Percentiles rank a stretch among this genome's conserved stretches.
Conservation (phyloP, 163 green algal genomes). For the Volvox carteri region DNA sequence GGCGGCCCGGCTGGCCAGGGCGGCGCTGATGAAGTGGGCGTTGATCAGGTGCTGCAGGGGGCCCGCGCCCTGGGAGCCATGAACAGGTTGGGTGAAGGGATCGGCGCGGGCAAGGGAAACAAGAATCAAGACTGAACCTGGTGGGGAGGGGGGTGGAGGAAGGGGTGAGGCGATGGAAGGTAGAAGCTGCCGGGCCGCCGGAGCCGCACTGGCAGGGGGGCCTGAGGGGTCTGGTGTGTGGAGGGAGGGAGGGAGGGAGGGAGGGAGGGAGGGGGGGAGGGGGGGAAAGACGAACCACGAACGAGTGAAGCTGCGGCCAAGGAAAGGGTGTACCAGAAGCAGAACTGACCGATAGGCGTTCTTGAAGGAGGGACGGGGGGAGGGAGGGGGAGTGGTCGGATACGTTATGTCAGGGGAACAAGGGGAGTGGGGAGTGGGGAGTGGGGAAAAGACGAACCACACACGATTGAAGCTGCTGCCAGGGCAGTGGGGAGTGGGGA, state of each 20-base stretch:
- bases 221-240: neutral
- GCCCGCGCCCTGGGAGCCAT: slow-evolving; percentile 30
- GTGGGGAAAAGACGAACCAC: too few species aligned
- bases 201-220: too few species aligned
- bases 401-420: neutral
- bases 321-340: too few species aligned
- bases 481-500: too few species aligned
- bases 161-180: too few species aligned
- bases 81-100: neutral
- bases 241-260: neutral
- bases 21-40: slow-evolving; percentile 88
- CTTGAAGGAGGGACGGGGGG: neutral
- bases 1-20: slow-evolving; percentile 27
- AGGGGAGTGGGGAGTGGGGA: too few species aligned
- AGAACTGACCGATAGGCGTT: too few species aligned
- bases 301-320: too few species aligned
- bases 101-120: neutral
- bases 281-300: too few species aligned
- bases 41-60: slow-evolving; percentile 92
- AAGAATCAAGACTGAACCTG: neutral
- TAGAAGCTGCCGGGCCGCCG: too few species aligned
- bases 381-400: neutral
- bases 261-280: neutral
- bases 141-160: neutral
- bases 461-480: too few species aligned